Conservation (phyloP, 345 rosid species). For the Eucalyptus erythrocorys region DNA sequence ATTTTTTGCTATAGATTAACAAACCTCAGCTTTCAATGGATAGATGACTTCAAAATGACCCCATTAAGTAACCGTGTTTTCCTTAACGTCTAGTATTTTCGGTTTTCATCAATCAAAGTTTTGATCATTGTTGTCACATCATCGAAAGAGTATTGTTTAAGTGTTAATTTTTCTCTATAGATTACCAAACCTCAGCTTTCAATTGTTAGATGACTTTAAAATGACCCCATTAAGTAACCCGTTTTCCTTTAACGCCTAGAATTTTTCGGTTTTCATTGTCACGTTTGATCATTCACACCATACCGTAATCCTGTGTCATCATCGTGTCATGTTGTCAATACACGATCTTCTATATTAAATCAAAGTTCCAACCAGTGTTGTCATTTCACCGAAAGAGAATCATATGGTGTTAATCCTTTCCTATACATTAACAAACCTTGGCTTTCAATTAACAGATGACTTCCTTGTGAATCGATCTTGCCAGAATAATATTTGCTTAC, state of each 20-base stretch:
- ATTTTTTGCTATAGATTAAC: not conserved
- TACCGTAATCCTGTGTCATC: fast-evolving
- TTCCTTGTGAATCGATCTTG: not conserved
- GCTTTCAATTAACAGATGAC: not conserved
- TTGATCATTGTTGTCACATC: not conserved
- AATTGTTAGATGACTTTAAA: not conserved
- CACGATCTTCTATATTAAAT: not conserved
- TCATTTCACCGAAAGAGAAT: not conserved
- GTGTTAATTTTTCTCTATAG: too few relatives aligned
- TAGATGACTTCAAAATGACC: not conserved
- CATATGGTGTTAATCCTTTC: not conserved
- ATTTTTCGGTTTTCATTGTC: not conserved
- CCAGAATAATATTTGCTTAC: fast-evolving
- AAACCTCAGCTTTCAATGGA: not conserved
- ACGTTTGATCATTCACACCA: not conserved
- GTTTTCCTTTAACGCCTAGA: not conserved
- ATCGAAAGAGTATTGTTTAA: not conserved
- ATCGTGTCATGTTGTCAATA: not conserved
- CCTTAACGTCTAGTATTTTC: not conserved
- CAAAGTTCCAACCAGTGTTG: not conserved
- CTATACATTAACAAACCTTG: not conserved
- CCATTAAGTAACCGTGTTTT: not conserved
- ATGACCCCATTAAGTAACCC: not conserved
- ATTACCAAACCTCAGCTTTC: too few relatives aligned
- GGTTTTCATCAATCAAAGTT: not conserved